Conservation (phyloP, 371 early-diverging fungal species). For the Mucor sp. region DNA sequence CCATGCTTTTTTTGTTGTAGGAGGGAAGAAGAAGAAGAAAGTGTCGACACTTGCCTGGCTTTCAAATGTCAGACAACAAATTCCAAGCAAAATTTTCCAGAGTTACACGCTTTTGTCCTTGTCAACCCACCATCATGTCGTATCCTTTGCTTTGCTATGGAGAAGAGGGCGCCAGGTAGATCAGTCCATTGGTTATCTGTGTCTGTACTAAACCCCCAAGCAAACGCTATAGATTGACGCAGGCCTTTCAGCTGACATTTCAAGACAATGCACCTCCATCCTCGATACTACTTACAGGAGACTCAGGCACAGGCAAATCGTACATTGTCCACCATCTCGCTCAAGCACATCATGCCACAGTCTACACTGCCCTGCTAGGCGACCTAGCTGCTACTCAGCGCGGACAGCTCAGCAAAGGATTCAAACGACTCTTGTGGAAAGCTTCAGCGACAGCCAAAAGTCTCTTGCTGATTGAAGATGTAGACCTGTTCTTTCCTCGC, state of each 20-base stretch:
- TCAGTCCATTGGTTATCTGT: not conserved
- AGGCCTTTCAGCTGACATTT: constrained; percentile 39
- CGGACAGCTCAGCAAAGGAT: constrained; percentile 44
- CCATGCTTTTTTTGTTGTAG: constrained; percentile 21
- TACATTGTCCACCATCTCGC: constrained; percentile 29
- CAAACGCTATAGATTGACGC: constrained; percentile 25
- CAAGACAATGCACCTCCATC: constrained; percentile 9
- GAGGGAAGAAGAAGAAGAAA: not conserved
- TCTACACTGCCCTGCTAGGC: constrained; percentile 31
- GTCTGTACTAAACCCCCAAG: not conserved
- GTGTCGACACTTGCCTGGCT: not conserved
- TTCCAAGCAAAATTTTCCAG: not conserved
- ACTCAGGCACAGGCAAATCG: constrained; percentile 51
- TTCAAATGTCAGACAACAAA: not conserved
- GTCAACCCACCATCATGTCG: not conserved
- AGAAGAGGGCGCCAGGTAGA: constrained; percentile 48
- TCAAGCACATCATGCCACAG: constrained; percentile 17
- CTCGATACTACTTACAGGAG: constrained; percentile 35
- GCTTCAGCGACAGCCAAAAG: constrained; percentile 5
- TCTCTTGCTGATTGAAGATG: constrained; percentile 56
- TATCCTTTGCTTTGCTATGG: constrained; percentile 35
- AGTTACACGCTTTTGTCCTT: not conserved
- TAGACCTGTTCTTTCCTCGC: constrained; percentile 56
- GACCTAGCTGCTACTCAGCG: constrained; percentile 39
- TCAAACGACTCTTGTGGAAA: constrained; percentile 32